Percentiles rank a stretch among this genome's conserved stretches.
Evolutionary conservation across 2,329 filamentous ascomycete species (phyloP).

Genomic region (Colletotrichum euphorbiae): DNA sequence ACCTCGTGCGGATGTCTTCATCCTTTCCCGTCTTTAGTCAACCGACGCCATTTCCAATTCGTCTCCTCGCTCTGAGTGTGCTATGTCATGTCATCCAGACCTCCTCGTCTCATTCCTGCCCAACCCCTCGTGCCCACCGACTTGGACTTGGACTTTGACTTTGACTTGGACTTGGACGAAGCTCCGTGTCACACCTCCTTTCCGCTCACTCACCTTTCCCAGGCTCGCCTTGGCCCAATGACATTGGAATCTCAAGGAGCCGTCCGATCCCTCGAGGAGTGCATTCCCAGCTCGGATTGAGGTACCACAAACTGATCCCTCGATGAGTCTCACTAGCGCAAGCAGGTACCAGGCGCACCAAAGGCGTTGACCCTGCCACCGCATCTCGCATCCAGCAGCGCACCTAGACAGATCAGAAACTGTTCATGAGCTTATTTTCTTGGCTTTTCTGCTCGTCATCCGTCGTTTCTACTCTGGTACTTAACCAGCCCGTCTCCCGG

Average conservation of each 20-base stretch:
- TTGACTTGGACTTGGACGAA: background rate
- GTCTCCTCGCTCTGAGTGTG: background rate
- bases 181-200: background rate
- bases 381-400: background rate
- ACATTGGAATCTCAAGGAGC: slow-evolving; percentile 31
- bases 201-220: slow-evolving; percentile 18
- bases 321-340: slow-evolving; percentile 4
- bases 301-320: background rate
- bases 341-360: slow-evolving; percentile 21
- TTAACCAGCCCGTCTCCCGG: slow-evolving; percentile 20
- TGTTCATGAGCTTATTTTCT: slow-evolving; percentile 19
- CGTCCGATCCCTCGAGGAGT: slow-evolving; percentile 26
- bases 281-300: background rate
- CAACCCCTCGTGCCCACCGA: slow-evolving; percentile 1
- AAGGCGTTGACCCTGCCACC: slow-evolving; percentile 19
- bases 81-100: slow-evolving; percentile 4
- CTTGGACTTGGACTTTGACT: background rate
- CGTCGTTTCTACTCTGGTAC: background rate
- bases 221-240: slow-evolving; percentile 14
- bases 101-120: slow-evolving; percentile 16
- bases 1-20: background rate
- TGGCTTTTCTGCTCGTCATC: slow-evolving; percentile 6
- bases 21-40: slow-evolving; percentile 1
- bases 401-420: background rate
- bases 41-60: background rate